phyloP scores from a whole-genome alignment of 345 rosid species.

The Citrus cavaleriei region DNA sequence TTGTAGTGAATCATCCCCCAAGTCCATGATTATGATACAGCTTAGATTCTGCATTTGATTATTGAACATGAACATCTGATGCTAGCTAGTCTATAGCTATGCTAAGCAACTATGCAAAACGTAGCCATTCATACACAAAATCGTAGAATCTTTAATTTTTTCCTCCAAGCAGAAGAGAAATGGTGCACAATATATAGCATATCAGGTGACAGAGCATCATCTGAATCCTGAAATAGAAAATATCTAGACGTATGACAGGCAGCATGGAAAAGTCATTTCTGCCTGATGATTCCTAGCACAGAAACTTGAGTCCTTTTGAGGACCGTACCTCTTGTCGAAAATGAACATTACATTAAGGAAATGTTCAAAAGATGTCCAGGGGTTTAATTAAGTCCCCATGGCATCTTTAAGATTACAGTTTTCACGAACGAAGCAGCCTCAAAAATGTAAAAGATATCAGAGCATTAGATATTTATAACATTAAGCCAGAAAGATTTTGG shows the following conservation, averaged over 20 bases:
- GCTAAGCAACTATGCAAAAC: neutral
- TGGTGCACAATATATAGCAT: neutral
- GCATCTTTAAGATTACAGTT: neutral
- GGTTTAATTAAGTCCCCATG: neutral
- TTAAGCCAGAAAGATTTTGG: neutral
- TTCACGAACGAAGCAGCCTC: neutral
- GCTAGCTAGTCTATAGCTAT: neutral
- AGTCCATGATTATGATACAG: neutral
- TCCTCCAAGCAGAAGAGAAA: neutral
- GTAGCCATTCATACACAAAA: neutral
- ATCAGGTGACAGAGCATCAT: neutral
- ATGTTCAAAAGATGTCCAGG: neutral
- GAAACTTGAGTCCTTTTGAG: too few relatives aligned
- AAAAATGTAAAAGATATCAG: neutral
- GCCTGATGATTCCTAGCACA: too few relatives aligned
- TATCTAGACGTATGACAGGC: too few relatives aligned
- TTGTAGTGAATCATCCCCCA: too few relatives aligned
- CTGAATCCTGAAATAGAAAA: neutral
- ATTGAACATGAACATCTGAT: neutral
- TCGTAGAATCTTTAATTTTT: neutral
- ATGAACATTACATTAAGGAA: neutral
- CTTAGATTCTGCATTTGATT: neutral
- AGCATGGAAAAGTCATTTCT: too few relatives aligned
- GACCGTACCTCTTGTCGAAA: too few relatives aligned
- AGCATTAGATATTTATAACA: neutral